Conservation (phyloP, 495 filamentous ascomycete genomes). For the Neurospora sp. region DNA sequence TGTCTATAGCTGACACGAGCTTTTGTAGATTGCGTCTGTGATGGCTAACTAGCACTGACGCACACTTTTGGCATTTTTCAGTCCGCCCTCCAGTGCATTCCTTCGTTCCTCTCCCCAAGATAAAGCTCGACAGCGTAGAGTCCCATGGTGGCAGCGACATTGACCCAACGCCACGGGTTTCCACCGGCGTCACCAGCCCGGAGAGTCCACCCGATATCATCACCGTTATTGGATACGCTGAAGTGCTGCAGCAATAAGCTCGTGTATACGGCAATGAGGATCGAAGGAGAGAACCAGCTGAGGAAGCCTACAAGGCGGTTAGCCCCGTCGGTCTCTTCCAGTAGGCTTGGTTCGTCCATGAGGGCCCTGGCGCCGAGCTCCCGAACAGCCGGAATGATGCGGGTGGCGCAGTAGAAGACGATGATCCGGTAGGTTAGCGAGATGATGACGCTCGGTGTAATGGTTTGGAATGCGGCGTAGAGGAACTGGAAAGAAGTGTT, state of each 20-base stretch:
- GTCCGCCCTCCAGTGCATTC: conserved; percentile 90
- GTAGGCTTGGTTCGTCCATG: conserved; percentile 65
- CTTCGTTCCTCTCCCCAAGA: conserved; percentile 60
- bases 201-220: conserved; percentile 72
- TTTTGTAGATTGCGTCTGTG: neutral
- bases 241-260: conserved; percentile 95
- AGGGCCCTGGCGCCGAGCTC: conserved; percentile 75
- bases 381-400: conserved; percentile 87
- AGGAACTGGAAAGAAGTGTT: conserved; percentile 81
- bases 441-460: conserved; percentile 90
- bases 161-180: conserved; percentile 88
- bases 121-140: conserved; percentile 84
- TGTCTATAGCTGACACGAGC: neutral
- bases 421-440: conserved; percentile 85
- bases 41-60: neutral
- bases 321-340: conserved; percentile 73
- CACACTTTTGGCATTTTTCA: conserved; percentile 30
- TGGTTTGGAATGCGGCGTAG: conserved; percentile 78
- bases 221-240: conserved; percentile 51
- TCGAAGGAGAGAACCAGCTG: conserved; percentile 85
- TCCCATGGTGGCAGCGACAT: conserved; percentile 75
- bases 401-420: conserved; percentile 89
- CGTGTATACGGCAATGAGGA: conserved; percentile 93
- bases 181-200: conserved; percentile 70
- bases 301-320: conserved; percentile 69